Evolutionary conservation across 192 early-diverging fungal species (phyloP).

Genomic region (Coemansia aciculifera): DNA sequence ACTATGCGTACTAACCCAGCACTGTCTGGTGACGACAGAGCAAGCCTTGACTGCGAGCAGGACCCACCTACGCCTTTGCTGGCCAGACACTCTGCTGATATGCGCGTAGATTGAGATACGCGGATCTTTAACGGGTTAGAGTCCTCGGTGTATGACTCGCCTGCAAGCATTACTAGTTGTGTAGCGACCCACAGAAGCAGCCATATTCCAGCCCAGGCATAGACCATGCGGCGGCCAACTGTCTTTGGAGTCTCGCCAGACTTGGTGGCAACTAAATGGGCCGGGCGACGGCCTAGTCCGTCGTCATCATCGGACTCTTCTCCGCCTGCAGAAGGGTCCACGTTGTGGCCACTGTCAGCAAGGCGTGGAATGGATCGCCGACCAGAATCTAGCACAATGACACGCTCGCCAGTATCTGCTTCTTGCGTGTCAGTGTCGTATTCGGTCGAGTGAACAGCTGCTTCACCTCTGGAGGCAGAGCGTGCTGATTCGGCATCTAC

Average conservation of each 20-base stretch:
- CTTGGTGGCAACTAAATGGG: not conserved
- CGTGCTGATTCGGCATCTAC: slow-evolving; percentile 2
- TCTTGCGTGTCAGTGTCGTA: not conserved
- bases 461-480: not conserved
- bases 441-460: not conserved
- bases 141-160: slow-evolving; percentile 23
- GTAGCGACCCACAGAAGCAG: slow-evolving; percentile 29
- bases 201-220: slow-evolving; percentile 32
- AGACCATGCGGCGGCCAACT: slow-evolving; percentile 36
- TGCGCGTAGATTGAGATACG: slow-evolving; percentile 30
- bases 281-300: slow-evolving; percentile 22
- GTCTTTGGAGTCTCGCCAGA: slow-evolving; percentile 41
- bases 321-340: not conserved
- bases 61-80: not conserved
- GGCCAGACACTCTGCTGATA: slow-evolving; percentile 22
- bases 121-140: slow-evolving; percentile 37
- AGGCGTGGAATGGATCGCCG: not conserved
- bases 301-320: slow-evolving; percentile 17
- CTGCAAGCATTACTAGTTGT: slow-evolving; percentile 32
- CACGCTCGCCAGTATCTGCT: slow-evolving; percentile 15
- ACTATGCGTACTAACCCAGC: slow-evolving; percentile 32
- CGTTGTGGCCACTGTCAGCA: not conserved
- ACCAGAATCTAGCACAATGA: slow-evolving; percentile 21
- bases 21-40: slow-evolving; percentile 47
- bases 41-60: slow-evolving; percentile 27